Evolutionary conservation across 1,284 basidiomycete genomes (phyloP).

Genomic region (Ustilago lituana): DNA sequence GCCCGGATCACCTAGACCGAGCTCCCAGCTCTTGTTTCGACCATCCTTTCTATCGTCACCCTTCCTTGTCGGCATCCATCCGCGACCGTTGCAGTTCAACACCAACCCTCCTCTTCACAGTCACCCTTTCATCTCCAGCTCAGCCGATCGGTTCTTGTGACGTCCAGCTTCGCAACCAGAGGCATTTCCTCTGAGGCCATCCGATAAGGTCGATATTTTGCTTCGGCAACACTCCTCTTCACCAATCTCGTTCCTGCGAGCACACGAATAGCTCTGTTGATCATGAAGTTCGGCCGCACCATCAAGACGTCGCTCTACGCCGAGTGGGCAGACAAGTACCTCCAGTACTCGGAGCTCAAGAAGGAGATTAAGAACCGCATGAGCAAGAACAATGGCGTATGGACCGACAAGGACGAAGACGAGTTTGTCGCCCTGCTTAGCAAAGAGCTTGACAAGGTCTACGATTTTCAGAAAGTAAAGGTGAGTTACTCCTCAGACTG

Average conservation of each 20-base stretch:
- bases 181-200: no score
- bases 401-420: slow-evolving; percentile 67
- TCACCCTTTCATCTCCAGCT: not conserved
- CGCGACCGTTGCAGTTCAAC: not conserved
- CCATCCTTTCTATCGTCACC: not conserved
- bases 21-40: no score
- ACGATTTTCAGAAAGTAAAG: slow-evolving; percentile 92
- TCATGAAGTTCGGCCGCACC: slow-evolving; percentile 67
- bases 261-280: slow-evolving; percentile 1
- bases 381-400: slow-evolving; percentile 61
- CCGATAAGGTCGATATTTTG: no score
- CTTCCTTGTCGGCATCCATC: slow-evolving; percentile 1
- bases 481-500: not conserved
- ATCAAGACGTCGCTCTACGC: slow-evolving; percentile 67
- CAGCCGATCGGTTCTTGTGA: not conserved
- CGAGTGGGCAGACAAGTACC: slow-evolving; percentile 66
- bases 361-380: slow-evolving; percentile 67
- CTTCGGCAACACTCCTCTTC: no score
- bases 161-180: no score
- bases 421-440: slow-evolving; percentile 72
- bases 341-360: slow-evolving; percentile 67
- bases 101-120: not conserved
- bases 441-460: slow-evolving; percentile 91
- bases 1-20: no score
- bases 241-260: not conserved